These are phyloP conservation scores for Daedaleopsis sinensis DNA, from an alignment of 768 basidiomycete genomes.

Conservation along the genomic window DNA sequence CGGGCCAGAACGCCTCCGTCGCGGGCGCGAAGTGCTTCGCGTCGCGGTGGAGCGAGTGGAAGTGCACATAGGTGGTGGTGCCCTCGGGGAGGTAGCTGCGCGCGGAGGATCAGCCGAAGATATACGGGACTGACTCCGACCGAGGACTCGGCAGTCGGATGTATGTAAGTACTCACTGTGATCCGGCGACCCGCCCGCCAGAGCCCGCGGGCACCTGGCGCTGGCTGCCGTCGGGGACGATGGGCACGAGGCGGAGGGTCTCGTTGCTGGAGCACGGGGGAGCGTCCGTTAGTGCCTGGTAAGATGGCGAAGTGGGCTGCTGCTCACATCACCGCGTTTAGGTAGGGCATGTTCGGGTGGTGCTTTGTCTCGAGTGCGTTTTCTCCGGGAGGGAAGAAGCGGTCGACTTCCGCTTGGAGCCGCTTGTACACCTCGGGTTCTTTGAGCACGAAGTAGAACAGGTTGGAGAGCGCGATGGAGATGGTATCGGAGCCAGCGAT, in stretches of 20 bases:
- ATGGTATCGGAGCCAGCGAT: conserved; percentile 35
- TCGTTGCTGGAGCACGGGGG: background rate
- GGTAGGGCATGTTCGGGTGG: conserved; percentile 30
- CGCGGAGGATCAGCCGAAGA: conserved; percentile 41
- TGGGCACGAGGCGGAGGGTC: background rate
- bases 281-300: background rate
- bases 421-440: conserved; percentile 18
- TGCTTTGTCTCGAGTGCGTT: conserved; percentile 22
- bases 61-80: conserved; percentile 38
- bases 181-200: conserved; percentile 43
- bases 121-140: too few relatives aligned
- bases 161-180: conserved; percentile 40
- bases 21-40: conserved; percentile 47
- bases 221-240: background rate
- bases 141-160: conserved; percentile 37
- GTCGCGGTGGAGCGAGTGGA: conserved; percentile 49
- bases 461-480: conserved; percentile 23
- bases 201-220: background rate
- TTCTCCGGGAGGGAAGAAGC: conserved; percentile 22
- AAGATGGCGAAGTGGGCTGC: too few relatives aligned
- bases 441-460: conserved; percentile 29
- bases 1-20: conserved; percentile 45
- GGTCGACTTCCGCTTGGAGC: conserved; percentile 31
- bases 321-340: conserved; percentile 40
- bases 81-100: conserved; percentile 30